Conservation (phyloP, 2,329 filamentous ascomycete genomes). For the Fusarium guadeloupense region DNA sequence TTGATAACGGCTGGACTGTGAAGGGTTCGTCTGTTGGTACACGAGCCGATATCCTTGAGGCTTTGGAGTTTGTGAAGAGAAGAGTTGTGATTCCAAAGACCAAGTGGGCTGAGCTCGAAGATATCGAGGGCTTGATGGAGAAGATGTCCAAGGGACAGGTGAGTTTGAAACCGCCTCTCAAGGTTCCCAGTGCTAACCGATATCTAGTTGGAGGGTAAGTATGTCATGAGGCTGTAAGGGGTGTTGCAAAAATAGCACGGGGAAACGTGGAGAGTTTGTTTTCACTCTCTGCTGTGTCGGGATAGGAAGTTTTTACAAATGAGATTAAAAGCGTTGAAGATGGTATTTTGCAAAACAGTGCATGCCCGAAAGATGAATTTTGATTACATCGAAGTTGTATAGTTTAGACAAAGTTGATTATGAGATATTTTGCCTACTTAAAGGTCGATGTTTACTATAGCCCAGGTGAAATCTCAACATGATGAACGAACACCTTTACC, state of each 20-base stretch:
- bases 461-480: no score
- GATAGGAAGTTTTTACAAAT: background rate
- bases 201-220: conserved; percentile 21
- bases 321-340: no score
- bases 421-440: no score
- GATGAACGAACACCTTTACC: background rate
- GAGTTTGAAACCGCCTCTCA: background rate
- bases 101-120: conserved; percentile 19
- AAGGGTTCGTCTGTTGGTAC: conserved; percentile 51
- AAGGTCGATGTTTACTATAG: no score
- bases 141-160: conserved; percentile 30
- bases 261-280: background rate
- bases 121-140: conserved; percentile 26
- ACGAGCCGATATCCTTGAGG: conserved; percentile 51
- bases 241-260: rapidly evolving
- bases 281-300: no score
- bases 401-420: no score
- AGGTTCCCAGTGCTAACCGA: background rate
- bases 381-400: no score
- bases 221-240: conserved; percentile 26
- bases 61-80: conserved; percentile 51
- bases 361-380: no score
- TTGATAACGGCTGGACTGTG: conserved; percentile 48
- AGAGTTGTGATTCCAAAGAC: conserved; percentile 23
- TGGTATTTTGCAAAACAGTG: no score